Base-by-base conservation (phyloP, 371 early-diverging fungal species). In the Rhizomucor miehei region DNA sequence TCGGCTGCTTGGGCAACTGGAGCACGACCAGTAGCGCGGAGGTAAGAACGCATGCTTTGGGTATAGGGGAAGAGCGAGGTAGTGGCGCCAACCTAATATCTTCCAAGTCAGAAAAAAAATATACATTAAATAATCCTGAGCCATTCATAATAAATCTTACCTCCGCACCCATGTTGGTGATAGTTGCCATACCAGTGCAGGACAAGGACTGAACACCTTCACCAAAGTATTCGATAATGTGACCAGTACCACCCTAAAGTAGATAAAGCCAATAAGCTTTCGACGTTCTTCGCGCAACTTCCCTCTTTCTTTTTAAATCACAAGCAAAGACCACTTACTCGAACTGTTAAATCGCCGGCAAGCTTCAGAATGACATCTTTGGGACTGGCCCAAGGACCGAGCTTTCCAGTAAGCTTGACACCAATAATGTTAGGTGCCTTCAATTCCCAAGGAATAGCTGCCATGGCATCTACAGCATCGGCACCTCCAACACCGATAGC, bases 401-500 rank as follows among this genome's bases (percentile, higher is more conserved):
- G 55, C 59, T 84, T 79, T 36, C 98, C 98, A 37, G 88, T 91
- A 57, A 97, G 73, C 63, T 90, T 91, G 50, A 97, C 89, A 73
- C 98, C 98, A 75, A 95, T 84, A 19, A 95, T 87, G 56, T 94
- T 89, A 29, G 97, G 98, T 40, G 90, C 87, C 75, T 92, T 92
- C 46, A 95, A 67, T 70, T 95, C 95, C 94, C 95, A 95, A 44
- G 94, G 93, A 64, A 95, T 91, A 62, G 80, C 76, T 35, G 93
- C 92, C 93, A 95, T 93, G 21, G 89, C 95, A 75, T 95, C 95
- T 34, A 95, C 94, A 50, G 94, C 95, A 71, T 95, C 95, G 37
- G 94, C 94, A 67, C 95, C 95, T 60, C 95, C 95, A 49, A 95
- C 94, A 79, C 95, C 95, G 56, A 95, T 88, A 46, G 95, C 95